These are phyloP conservation scores for Cordyceps fumosorosea DNA, from an alignment of 2,329 filamentous ascomycete species.

Conservation along the genomic window DNA sequence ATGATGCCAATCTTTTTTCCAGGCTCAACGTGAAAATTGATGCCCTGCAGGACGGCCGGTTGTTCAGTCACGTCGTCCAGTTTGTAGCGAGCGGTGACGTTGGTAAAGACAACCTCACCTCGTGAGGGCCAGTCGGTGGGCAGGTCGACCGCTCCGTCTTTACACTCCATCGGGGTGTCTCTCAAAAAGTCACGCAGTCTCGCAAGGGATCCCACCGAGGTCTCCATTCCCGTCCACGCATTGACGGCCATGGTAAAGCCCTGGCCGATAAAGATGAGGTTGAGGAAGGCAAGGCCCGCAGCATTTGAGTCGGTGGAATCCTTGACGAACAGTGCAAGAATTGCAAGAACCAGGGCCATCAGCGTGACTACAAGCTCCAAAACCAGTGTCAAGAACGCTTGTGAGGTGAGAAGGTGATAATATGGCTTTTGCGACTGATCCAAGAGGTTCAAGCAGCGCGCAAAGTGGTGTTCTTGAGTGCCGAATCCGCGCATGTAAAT, in stretches of 20 bases:
- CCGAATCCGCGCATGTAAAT: constrained; percentile 2
- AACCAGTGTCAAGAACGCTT: neutral
- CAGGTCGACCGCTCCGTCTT: neutral
- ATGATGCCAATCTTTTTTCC: constrained; percentile 62
- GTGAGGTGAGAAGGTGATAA: neutral
- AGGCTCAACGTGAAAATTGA: constrained; percentile 54
- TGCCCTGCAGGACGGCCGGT: constrained; percentile 41
- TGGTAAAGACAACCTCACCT: neutral
- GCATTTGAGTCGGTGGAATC: neutral
- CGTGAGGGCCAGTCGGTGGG: neutral
- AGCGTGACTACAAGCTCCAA: neutral
- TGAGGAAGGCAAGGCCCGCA: neutral
- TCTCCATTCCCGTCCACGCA: neutral
- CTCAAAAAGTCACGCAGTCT: neutral
- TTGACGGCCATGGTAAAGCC: neutral
- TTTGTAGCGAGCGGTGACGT: neutral
- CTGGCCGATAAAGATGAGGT: neutral
- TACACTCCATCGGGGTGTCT: neutral
- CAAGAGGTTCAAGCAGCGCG: neutral
- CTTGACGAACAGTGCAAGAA: neutral
- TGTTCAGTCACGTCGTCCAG: neutral
- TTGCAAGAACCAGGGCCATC: neutral
- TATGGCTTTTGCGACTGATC: constrained; percentile 7
- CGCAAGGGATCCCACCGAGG: neutral
- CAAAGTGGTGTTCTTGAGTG: neutral